Evolutionary conservation across 2,329 filamentous ascomycete species (phyloP), one percentile per base, ranked within the genome.

Genomic region (Hymenoscyphus occultus): DNA sequence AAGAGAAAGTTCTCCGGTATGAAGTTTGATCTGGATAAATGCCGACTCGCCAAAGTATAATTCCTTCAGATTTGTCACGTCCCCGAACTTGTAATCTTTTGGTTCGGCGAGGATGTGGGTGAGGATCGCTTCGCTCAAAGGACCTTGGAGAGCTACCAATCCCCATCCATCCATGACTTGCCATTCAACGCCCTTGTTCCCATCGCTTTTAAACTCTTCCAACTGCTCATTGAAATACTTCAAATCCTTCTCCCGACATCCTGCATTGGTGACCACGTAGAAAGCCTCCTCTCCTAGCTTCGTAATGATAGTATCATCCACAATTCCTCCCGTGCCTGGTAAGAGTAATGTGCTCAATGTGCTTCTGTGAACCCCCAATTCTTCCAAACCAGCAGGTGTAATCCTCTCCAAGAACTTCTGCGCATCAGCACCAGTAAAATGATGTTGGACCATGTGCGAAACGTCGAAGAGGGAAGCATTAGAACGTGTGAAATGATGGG

Each of bases 261-360:
- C 95, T 32, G 94, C 95, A 77, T 99, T 99, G 69, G 93, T 96
- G 67, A 99, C 95, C 65, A 98, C 88, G 78, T 97, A 97, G 81
- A 93, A 98, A 62, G 84, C 79, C 65, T 92, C 86, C 63, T 84
- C 82, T 32, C 82, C 84, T n/a, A 96, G 83, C 67, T 90, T 86
- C 5, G 93, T 96, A 74, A 99, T 89, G 72, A 99, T 89, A 4
- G 91, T 93, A 79, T 99, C 95, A 76, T 99, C 95, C 59, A 97
- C 88, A 71, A 99, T 98, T 60, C 95, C 95, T 54, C 95, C 95
- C 0, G 89, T 93, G 13, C 81, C 82, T 5, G 89, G 87, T 78
- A 91, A 90, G 51, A 99, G 82, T 39, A 99, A 83, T 2, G 89
- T 88, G n/a, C 91, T 96, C 48, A 99, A 84, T 14, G 90, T 93